Conservation (phyloP, 1,139 yeast genomes). For the Candida tropicalis region DNA sequence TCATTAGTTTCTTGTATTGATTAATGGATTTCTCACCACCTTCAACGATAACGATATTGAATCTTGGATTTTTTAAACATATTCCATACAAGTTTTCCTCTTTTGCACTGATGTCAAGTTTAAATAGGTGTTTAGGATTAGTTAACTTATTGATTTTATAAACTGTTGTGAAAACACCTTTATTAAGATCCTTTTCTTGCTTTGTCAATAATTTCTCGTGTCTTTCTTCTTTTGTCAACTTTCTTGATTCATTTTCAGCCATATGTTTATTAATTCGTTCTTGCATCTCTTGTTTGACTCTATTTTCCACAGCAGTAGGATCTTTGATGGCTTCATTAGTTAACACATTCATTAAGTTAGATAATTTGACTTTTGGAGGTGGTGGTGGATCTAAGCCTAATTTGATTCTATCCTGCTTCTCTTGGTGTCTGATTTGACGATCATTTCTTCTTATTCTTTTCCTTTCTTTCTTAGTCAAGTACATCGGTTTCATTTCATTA, state of each 20-base stretch:
- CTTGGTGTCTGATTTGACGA: slow-evolving; percentile 65
- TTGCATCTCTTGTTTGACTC: slow-evolving; percentile 69
- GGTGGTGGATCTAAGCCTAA: slow-evolving; percentile 88
- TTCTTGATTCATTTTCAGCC: slow-evolving; percentile 61
- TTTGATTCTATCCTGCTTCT: slow-evolving; percentile 74
- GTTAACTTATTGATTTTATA: slow-evolving; percentile 56
- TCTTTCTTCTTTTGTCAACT: slow-evolving; percentile 59
- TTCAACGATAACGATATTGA: slow-evolving; percentile 67
- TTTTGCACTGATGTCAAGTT: slow-evolving; percentile 77
- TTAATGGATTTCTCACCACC: slow-evolving; percentile 67
- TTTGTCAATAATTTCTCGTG: slow-evolving; percentile 52
- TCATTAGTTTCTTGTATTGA: slow-evolving; percentile 63
- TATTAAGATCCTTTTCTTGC: slow-evolving; percentile 41
- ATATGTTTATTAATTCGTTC: slow-evolving; percentile 65
- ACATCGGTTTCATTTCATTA: slow-evolving; percentile 47
- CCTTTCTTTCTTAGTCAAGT: slow-evolving; percentile 75
- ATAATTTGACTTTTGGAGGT: slow-evolving; percentile 81
- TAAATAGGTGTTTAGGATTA: slow-evolving; percentile 70
- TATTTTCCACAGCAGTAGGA: slow-evolving; percentile 83
- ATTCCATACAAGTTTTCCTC: slow-evolving; percentile 70
- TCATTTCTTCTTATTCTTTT: slow-evolving; percentile 75
- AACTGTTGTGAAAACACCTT: slow-evolving; percentile 61
- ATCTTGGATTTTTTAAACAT: slow-evolving; percentile 41
- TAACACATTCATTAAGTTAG: slow-evolving; percentile 81
- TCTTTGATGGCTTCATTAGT: slow-evolving; percentile 88